phyloP scores from a whole-genome alignment of 2,329 filamentous ascomycete species.

The Penicillium sp. region DNA sequence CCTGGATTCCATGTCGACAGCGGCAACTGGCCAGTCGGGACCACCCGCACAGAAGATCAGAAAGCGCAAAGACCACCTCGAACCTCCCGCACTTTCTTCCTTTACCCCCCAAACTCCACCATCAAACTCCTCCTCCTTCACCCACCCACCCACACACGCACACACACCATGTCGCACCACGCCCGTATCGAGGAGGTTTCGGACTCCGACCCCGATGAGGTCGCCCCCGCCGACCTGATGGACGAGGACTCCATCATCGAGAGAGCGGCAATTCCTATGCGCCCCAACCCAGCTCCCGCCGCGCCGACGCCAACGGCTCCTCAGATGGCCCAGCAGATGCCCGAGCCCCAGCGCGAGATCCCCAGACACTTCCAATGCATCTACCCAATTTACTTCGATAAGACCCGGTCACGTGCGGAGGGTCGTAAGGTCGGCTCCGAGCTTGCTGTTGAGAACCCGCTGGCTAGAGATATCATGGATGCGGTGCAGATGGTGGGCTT shows the following conservation, averaged over 20 bases:
- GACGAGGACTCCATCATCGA: conserved; percentile 48
- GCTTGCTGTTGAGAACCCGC: conserved; percentile 80
- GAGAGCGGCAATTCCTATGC: conserved; percentile 30
- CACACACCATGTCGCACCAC: conserved; percentile 72
- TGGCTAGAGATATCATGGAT: conserved; percentile 86
- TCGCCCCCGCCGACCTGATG: conserved; percentile 71
- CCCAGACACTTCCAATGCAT: conserved; percentile 83
- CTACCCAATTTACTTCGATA: conserved; percentile 96
- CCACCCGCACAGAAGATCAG: conserved; percentile 26
- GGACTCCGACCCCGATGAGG: conserved; percentile 89
- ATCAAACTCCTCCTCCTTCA: background rate
- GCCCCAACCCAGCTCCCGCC: conserved; percentile 17
- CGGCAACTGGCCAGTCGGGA: conserved; percentile 18
- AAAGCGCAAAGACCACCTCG: conserved; percentile 20
- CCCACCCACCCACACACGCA: conserved; percentile 17
- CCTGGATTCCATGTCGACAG: background rate
- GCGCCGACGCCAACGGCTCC: conserved; percentile 5
- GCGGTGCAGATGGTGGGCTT: conserved; percentile 75
- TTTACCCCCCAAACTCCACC: conserved; percentile 7
- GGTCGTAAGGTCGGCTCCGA: conserved; percentile 77
- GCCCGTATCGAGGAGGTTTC: conserved; percentile 91
- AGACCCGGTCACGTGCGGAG: conserved; percentile 66
- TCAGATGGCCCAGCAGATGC: conserved; percentile 25
- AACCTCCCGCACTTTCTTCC: conserved; percentile 31
- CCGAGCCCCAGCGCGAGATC: conserved; percentile 58